Conservation (phyloP, 2,329 filamentous ascomycete species). For the Cladorrhinum sp. region DNA sequence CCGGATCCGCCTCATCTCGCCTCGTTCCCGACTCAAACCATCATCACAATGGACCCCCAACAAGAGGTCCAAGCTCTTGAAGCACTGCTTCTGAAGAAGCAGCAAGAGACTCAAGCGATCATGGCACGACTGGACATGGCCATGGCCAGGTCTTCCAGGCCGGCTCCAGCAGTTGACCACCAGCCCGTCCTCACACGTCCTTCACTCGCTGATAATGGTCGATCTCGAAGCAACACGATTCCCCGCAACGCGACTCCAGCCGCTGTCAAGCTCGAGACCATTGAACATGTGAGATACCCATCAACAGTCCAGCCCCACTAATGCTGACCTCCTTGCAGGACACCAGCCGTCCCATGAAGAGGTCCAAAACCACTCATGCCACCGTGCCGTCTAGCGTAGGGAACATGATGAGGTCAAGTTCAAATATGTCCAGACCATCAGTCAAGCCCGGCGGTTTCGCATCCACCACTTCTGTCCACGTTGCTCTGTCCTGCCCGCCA, state of each 20-base stretch:
- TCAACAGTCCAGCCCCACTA: slow-evolving; percentile 9
- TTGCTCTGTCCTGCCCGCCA: slow-evolving; percentile 34
- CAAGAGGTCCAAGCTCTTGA: slow-evolving; percentile 17
- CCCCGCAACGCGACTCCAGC: slow-evolving; percentile 24
- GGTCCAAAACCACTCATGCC: slow-evolving; percentile 30
- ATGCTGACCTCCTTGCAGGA: slow-evolving; percentile 14
- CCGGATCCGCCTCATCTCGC: not conserved
- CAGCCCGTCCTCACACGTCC: too few species aligned
- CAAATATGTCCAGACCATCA: slow-evolving; percentile 36
- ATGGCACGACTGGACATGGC: slow-evolving; percentile 19
- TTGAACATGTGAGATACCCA: slow-evolving; percentile 20
- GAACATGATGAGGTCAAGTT: slow-evolving; percentile 45
- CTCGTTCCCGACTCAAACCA: not conserved
- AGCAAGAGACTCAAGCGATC: slow-evolving; percentile 18
- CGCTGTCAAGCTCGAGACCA: not conserved
- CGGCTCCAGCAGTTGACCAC: slow-evolving; percentile 22
- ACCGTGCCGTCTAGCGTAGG: slow-evolving; percentile 35
- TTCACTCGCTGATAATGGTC: slow-evolving; percentile 26
- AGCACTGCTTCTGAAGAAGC: slow-evolving; percentile 16
- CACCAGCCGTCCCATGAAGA: slow-evolving; percentile 31
- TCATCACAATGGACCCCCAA: slow-evolving; percentile 16
- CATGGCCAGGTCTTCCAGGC: slow-evolving; percentile 16
- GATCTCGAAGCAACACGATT: slow-evolving; percentile 32
- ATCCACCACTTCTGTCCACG: slow-evolving; percentile 32
- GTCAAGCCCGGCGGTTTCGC: slow-evolving; percentile 40